Conservation (phyloP, 2,329 filamentous ascomycete genomes). For the Neocatenulostroma microsporum region DNA sequence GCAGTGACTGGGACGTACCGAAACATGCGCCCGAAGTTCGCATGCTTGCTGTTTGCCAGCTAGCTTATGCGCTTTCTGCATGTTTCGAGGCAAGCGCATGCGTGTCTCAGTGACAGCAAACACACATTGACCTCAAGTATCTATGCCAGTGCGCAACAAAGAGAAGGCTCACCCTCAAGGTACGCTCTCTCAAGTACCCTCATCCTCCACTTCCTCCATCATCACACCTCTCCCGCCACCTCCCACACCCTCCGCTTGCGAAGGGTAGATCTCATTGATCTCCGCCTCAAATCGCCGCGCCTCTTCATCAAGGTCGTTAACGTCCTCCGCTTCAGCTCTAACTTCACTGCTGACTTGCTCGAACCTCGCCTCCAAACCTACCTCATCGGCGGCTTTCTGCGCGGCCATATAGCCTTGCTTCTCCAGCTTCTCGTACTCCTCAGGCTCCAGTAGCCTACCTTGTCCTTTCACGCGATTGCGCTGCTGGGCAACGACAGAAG, state of each 20-base stretch:
- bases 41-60: no score
- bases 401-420: constrained; percentile 50
- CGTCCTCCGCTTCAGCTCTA: constrained; percentile 27
- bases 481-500: constrained; percentile 70
- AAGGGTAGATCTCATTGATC: constrained; percentile 22
- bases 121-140: no score
- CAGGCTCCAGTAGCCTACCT: constrained; percentile 38
- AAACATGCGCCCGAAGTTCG: no score
- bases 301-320: constrained; percentile 33
- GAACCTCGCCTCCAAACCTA: constrained; percentile 19
- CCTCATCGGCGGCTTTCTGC: constrained; percentile 30
- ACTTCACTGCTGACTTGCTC: constrained; percentile 21
- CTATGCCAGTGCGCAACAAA: background rate
- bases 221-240: constrained; percentile 29
- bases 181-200: constrained; percentile 32
- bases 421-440: constrained; percentile 51
- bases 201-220: constrained; percentile 42
- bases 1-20: no score
- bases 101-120: no score
- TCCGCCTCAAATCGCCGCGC: constrained; percentile 34
- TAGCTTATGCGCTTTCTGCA: no score
- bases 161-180: no score
- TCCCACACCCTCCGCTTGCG: constrained; percentile 23
- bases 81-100: no score
- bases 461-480: constrained; percentile 66